phyloP scores from a whole-genome alignment of 495 filamentous ascomycete species.

The Parathielavia appendiculata region DNA sequence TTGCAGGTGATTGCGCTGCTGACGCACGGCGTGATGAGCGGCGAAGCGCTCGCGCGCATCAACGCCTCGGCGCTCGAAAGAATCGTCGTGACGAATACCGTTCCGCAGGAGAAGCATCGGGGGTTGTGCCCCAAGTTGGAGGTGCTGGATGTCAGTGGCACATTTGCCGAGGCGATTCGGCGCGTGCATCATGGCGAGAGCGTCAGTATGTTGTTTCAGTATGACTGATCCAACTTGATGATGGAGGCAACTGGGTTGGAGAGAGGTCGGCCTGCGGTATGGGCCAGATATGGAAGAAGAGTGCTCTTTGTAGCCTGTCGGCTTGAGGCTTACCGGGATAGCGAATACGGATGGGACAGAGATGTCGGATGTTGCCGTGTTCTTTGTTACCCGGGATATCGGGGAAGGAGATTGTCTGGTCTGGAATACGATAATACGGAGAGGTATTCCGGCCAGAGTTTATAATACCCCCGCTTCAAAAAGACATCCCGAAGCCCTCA shows the following conservation, averaged over 20 bases:
- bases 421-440: no score
- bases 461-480: no score
- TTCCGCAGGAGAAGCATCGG: constrained; percentile 79
- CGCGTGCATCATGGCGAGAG: constrained; percentile 96
- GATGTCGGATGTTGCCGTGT: no score
- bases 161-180: constrained; percentile 95
- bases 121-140: constrained; percentile 72
- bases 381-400: no score
- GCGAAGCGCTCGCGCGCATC: constrained; percentile 90
- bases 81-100: constrained; percentile 89
- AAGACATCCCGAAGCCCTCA: no score
- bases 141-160: constrained; percentile 80
- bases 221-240: constrained; percentile 44
- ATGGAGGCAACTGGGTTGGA: neutral
- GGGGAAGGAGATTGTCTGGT: no score
- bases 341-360: no score
- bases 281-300: neutral
- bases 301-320: no score
- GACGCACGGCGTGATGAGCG: constrained; percentile 90
- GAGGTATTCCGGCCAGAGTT: no score
- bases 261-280: neutral
- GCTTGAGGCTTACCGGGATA: no score
- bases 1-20: constrained; percentile 81
- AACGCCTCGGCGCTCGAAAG: constrained; percentile 85
- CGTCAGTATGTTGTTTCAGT: constrained; percentile 91